Percentiles rank a stretch among this genome's conserved stretches.
phyloP scores from a whole-genome alignment of 2,329 filamentous ascomycete species.

The Fonsecaea pedrosoi region DNA sequence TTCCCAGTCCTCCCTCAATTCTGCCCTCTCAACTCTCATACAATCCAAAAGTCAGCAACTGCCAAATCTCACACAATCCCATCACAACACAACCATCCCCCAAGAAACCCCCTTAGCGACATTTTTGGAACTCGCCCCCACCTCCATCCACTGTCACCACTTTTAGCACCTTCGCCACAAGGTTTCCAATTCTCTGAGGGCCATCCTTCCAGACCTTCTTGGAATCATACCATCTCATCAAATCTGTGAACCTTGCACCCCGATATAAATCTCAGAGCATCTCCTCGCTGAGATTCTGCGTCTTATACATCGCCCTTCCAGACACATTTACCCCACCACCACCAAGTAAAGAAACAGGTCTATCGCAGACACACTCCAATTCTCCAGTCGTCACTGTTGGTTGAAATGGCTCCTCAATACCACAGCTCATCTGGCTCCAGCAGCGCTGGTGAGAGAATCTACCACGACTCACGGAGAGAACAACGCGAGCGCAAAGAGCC shows the following conservation, averaged over 20 bases:
- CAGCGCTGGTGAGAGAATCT: constrained; percentile 33
- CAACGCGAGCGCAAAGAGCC: constrained; percentile 33
- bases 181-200: constrained; percentile 10
- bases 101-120: constrained; percentile 30
- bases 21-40: not conserved
- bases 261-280: constrained; percentile 8
- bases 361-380: constrained; percentile 7
- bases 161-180: constrained; percentile 35
- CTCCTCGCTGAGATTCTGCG: constrained; percentile 2
- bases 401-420: constrained; percentile 35
- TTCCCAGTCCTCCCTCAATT: constrained; percentile 18
- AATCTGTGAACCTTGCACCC: not conserved
- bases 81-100: constrained; percentile 22
- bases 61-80: constrained; percentile 14
- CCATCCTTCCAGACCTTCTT: constrained; percentile 18
- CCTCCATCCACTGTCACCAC: constrained; percentile 33
- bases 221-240: constrained; percentile 7
- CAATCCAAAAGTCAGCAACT: constrained; percentile 15
- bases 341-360: not conserved
- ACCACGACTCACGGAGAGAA: constrained; percentile 33
- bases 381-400: not conserved
- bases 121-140: constrained; percentile 33
- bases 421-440: constrained; percentile 35
- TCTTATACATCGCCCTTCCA: not conserved
- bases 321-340: not conserved